Base-by-base conservation (phyloP, 257 asterid species). In the Rhazya stricta region DNA sequence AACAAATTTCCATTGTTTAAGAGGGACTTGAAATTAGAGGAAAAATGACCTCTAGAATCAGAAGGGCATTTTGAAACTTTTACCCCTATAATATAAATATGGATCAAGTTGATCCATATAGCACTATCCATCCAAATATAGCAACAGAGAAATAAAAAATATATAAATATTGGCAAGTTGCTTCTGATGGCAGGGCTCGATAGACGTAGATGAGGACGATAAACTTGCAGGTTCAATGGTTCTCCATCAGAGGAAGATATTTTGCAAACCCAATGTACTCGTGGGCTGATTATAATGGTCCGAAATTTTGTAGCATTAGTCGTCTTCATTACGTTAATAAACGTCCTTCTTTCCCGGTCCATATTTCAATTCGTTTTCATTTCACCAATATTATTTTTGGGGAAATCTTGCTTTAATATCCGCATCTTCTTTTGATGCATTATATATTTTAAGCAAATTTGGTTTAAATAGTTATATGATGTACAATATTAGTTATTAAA, bases 201-300 rank as follows among this genome's bases (percentile, higher is more conserved):
- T 56, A n/a, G 18, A 57, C 65, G 21, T 60, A 2, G 67, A 62
- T 12, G 18, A 5, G 69, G 69, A 62, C 69, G 36, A 63, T 45
- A 63, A 36, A 46, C 15, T 46, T 63, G 1, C 2, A 36, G 8
- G 4, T 16, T 18, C 2, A 63, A 46, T 6, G 23, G 12, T 45
- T 63, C 69, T 34, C 27, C 5, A 6, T 34, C 69, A 63, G 69
- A 63, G 0, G 11, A 63, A 34, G 69, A 63, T 46, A 63, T 16
- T 34, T 63, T 62, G 43, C 68, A 62, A 62, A 62, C 43, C 68
- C 68, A 15, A 5, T 34, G 27, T 36, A 16, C 0, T 16, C 69
- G 45, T 63, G 46, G 69, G 69, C 69, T 46, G 5, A 30, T 34
- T 32, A 27, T 63, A 63, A 15, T 62, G 68, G 42, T 62, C 68